Evolutionary conservation across 371 early-diverging fungal genomes (phyloP), one percentile per base, ranked within the genome.

Genomic region (Astathelohania contejeani): DNA sequence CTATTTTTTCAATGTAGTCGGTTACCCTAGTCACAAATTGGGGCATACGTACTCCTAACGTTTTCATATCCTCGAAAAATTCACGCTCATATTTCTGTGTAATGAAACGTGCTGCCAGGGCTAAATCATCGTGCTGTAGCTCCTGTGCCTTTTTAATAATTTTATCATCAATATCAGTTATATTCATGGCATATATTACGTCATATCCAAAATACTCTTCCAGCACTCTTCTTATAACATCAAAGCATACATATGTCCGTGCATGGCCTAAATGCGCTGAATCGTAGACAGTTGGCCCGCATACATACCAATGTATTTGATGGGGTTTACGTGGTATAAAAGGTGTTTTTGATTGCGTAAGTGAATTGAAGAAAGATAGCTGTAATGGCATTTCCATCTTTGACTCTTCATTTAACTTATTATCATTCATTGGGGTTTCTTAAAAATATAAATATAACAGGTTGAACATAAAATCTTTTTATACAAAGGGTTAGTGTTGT

Each of bases 241-340:
- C 99, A 70, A 89, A 81, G 12, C 85, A 78, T 51, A 96, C 78
- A 69, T 93, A 98, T 53, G 82, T 85, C 71, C 95, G 70, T 2
- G 96, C 96, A 72, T 96, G 97, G 24, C 99, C 99, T 74, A 98
- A 80, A 74, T 98, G 99, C 9, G 93, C 79, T 0, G 84, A 80
- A 72, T 92, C 93, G 69, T 98, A 98, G 16, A 96, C 97, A 4
- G 99, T 98, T 9, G 99, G 99, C 3, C 99, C 99, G 78, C 99
- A 98, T 10, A 65, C 65, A 53, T 75, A 75, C 66, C 74, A 66
- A n/a, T n/a, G n/a, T n/a, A n/a, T n/a, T n/a, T n/a, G n/a, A n/a
- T n/a, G n/a, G n/a, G n/a, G n/a, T n/a, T n/a, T n/a, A n/a, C n/a
- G n/a, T n/a, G n/a, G n/a, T n/a, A n/a, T n/a, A n/a, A n/a, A n/a